Conservation (phyloP, 805 yeast genomes). For the Metschnikowia shivogae region DNA sequence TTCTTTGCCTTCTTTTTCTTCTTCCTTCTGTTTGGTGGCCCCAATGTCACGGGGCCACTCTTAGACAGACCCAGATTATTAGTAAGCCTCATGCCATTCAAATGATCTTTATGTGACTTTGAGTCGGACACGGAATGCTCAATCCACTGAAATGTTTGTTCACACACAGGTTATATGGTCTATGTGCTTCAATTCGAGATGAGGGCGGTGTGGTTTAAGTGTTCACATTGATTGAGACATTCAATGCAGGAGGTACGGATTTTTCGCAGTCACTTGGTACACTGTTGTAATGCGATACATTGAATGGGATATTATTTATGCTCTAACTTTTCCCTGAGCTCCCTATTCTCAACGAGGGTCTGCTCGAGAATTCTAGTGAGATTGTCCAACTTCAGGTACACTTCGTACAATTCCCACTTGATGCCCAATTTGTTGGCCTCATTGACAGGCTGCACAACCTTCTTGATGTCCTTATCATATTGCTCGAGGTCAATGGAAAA, state of each 20-base stretch:
- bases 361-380: conserved; percentile 38
- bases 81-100: conserved; percentile 34
- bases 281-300: too few species aligned
- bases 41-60: conserved; percentile 7
- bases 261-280: neutral
- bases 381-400: conserved; percentile 50
- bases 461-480: conserved; percentile 51
- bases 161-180: neutral
- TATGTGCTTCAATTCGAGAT: neutral
- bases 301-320: neutral
- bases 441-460: conserved; percentile 55
- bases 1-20: conserved; percentile 27
- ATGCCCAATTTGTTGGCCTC: conserved; percentile 52
- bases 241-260: conserved; percentile 2
- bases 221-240: neutral
- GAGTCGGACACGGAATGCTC: conserved; percentile 1
- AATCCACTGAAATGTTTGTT: neutral
- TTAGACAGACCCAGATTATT: conserved; percentile 7
- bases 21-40: conserved; percentile 24
- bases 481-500: conserved; percentile 47
- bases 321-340: conserved; percentile 13
- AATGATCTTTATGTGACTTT: conserved; percentile 22
- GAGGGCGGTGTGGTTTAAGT: neutral
- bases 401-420: conserved; percentile 59
- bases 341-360: conserved; percentile 34